A percentile compares a stretch with the other conserved stretches of the same genome.
phyloP scores from a whole-genome alignment of 1,284 basidiomycete species.

The Trametes sp. region DNA sequence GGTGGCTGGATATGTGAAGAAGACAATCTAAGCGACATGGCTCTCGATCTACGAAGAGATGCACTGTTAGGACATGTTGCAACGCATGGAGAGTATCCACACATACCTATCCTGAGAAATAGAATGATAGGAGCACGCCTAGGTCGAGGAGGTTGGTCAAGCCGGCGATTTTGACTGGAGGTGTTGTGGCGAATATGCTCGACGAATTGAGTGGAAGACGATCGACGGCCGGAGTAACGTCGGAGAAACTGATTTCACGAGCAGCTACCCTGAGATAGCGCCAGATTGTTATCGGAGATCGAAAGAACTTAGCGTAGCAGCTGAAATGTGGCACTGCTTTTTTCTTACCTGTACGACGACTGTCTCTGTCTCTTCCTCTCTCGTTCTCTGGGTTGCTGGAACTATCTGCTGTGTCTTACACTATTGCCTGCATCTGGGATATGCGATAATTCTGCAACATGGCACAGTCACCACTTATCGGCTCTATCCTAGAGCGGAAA shows the following conservation, averaged over 20 bases:
- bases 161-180: too few relatives aligned
- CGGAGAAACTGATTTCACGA: too few relatives aligned
- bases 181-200: too few relatives aligned
- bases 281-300: too few relatives aligned
- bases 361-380: too few relatives aligned
- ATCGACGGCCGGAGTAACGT: conserved; percentile 11
- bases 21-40: conserved; percentile 26
- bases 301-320: neutral
- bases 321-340: neutral
- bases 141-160: too few relatives aligned
- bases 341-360: neutral
- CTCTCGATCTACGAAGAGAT: neutral
- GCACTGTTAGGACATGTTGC: neutral
- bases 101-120: neutral
- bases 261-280: too few relatives aligned
- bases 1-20: conserved; percentile 19
- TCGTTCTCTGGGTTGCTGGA: neutral
- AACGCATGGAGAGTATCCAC: neutral
- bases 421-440: neutral
- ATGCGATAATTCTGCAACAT: conserved; percentile 13
- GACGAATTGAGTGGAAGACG: conserved; percentile 7
- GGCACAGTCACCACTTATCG: conserved; percentile 49
- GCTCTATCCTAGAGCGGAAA: conserved; percentile 67
- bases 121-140: conserved; percentile 1
- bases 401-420: too few relatives aligned